Evolutionary conservation across 345 rosid species (phyloP).

Genomic region (Eucalyptus pauciflora): DNA sequence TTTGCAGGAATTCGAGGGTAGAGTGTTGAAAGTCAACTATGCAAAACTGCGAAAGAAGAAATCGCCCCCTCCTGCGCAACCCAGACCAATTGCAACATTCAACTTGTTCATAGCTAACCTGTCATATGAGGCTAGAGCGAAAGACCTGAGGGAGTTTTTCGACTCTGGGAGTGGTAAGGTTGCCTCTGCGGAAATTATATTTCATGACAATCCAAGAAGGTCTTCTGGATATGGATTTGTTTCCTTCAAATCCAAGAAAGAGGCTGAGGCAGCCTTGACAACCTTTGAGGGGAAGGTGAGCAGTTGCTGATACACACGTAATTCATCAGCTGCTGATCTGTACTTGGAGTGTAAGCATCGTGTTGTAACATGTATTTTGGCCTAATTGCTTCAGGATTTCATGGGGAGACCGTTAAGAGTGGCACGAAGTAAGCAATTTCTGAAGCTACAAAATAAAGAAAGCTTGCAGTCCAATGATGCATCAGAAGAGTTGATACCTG

Average conservation of each 20-base stretch:
- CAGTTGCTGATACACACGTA: neutral
- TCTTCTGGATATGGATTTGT: conserved; percentile 81
- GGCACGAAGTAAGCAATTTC: conserved; percentile 67
- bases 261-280: conserved; percentile 53
- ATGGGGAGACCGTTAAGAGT: conserved; percentile 66
- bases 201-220: conserved; percentile 62
- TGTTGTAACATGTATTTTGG: neutral
- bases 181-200: conserved; percentile 56
- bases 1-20: conserved; percentile 62
- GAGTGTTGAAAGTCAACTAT: conserved; percentile 41
- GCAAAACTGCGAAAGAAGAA: conserved; percentile 51
- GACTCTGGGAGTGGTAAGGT: conserved; percentile 31
- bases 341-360: neutral
- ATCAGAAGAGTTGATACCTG: conserved; percentile 13
- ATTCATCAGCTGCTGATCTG: neutral
- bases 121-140: conserved; percentile 51
- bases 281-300: conserved; percentile 63
- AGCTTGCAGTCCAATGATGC: conserved; percentile 23
- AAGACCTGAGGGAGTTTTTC: conserved; percentile 64
- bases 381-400: conserved; percentile 24
- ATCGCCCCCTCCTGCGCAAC: conserved; percentile 20
- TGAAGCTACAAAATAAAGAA: conserved; percentile 34
- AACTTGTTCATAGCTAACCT: conserved; percentile 66
- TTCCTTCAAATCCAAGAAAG: conserved; percentile 63
- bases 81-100: conserved; percentile 28